Base-by-base conservation (phyloP, 1,284 basidiomycete species). In the Austroboletus niveus region DNA sequence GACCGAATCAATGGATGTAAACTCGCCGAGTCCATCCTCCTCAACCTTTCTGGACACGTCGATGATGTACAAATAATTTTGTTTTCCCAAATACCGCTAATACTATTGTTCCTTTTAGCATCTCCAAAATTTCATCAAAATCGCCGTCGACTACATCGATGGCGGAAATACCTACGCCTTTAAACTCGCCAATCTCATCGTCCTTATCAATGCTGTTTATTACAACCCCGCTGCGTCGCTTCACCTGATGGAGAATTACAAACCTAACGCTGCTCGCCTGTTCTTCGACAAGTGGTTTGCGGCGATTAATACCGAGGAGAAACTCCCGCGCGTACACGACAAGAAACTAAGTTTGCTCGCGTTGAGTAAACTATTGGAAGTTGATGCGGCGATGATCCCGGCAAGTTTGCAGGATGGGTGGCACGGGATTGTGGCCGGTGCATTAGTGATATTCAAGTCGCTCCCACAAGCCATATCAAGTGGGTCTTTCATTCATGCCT, bases 1-100 rank as follows among this genome's bases (percentile, higher is more conserved):
- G 92, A 96, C 61, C 81, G 83, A 34, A 82, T 93, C 39, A 88
- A 90, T 57, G 93, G 89, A 2, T 92, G 85, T 72, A 94, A 94
- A 71, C 75, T 95, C 45, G 89, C 85, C 24, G 92, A 96, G 69
- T 86, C 86, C 1, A 76, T 93, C 54, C 72, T 96, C 31, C 80
- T 95, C 36, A 89, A 92, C 66, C 75, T 95, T 34, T 78, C 83
- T 22, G 90, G 91, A 8, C 75, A 81, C 53, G 71, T 92, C 36
- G 90, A 92, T 62, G 87, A 92, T 57, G 89, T 92, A 42, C n/a
- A 66, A 49, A 24, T 42, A 10, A 29, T 32, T n/a, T 9, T 9
- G 5, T 48, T 39, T 24, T n/a, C 42, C 12, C n/a, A 17, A 8
- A 17, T 3, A 38, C 12, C 12, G 42, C 34, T 53, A 41, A 55